Evolutionary conservation across 371 early-diverging fungal genomes (phyloP), one percentile per base, ranked within the genome.

Genomic region (Rhizopus stolonifer): DNA sequence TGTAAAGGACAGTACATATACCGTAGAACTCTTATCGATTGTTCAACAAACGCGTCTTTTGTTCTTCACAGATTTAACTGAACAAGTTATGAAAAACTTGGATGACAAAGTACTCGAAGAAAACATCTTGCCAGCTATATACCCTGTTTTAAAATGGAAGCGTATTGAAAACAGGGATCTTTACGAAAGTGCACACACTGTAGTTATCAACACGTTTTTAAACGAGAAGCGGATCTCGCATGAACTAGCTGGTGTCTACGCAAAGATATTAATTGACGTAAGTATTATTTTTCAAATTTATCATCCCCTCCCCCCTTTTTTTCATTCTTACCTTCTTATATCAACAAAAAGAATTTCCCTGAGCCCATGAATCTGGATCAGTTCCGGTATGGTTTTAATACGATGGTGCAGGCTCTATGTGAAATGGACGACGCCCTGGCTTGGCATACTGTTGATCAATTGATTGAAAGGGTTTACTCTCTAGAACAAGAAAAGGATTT

Each of bases 181-280:
- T 7, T 86, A 82, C 36, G 86, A 86, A 60, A 83, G 84, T 22
- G 79, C 79, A 0, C 84, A 86, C 56, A 75, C 83, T 3, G 79
- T 76, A 8, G 63, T 80, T 0, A 72, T 86, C 36, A 60, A 72
- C 21, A 70, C 83, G 1, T 84, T 84, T 45, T 50, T 71, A 31
- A 68, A 78, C 10, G 71, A 76, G 45, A 86, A 84, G 44, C 65
- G 58, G 13, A 54, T 77, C 8, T 58, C 74, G 26, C 66, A 66
- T 15, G 79, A 77, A 60, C 36, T 82, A 34, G 69, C 74, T 2
- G 62, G 91, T 23, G 72, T 70, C 5, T 79, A 82, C 60, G 70
- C 80, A 36, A 61, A 70, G 52, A 47, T 77, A 49, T 25, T 77
- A 49, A 56, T 80, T 44, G 57, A 81, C 32, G 70, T 84, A 74